Conservation (phyloP, 495 filamentous ascomycete genomes). For the Clavariopsis aquatica region DNA sequence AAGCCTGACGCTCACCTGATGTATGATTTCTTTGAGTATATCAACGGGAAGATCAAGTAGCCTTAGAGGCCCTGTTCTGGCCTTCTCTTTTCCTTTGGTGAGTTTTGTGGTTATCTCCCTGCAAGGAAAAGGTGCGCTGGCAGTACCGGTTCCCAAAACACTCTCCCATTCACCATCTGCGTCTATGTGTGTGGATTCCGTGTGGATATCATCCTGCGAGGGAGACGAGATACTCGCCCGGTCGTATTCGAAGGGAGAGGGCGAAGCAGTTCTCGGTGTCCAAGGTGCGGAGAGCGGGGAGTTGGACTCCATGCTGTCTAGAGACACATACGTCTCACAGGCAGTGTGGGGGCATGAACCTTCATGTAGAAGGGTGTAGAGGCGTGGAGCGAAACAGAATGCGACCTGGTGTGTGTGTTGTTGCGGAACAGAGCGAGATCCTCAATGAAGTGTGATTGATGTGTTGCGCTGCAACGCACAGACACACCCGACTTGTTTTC, state of each 20-base stretch:
- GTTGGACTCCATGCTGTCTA: slow-evolving; percentile 35
- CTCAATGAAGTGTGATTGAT: background rate
- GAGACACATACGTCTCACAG: slow-evolving; percentile 35
- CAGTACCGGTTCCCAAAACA: background rate
- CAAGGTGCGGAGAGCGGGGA: slow-evolving; percentile 27
- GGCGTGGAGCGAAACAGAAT: background rate
- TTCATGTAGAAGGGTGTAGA: slow-evolving; percentile 24
- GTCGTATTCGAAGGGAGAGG: slow-evolving; percentile 26
- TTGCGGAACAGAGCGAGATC: background rate
- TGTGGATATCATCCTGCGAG: slow-evolving; percentile 12
- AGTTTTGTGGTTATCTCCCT: slow-evolving; percentile 9
- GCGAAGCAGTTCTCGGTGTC: slow-evolving; percentile 19
- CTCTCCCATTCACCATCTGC: slow-evolving; percentile 5
- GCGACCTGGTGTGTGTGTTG: background rate
- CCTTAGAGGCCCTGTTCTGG: slow-evolving; percentile 45
- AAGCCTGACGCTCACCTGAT: slow-evolving; percentile 63
- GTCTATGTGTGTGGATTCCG: background rate
- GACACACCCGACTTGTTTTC: background rate
- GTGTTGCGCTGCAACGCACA: slow-evolving; percentile 1
- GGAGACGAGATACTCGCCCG: slow-evolving; percentile 12
- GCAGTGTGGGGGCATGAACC: slow-evolving; percentile 28
- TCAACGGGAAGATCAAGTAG: slow-evolving; percentile 86
- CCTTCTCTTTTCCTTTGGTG: slow-evolving; percentile 44
- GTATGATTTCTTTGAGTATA: slow-evolving; percentile 82
- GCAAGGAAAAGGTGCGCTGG: background rate